These are phyloP conservation scores for Phoma sp. DNA, from an alignment of 2,329 filamentous ascomycete species.

Conservation along the genomic window DNA sequence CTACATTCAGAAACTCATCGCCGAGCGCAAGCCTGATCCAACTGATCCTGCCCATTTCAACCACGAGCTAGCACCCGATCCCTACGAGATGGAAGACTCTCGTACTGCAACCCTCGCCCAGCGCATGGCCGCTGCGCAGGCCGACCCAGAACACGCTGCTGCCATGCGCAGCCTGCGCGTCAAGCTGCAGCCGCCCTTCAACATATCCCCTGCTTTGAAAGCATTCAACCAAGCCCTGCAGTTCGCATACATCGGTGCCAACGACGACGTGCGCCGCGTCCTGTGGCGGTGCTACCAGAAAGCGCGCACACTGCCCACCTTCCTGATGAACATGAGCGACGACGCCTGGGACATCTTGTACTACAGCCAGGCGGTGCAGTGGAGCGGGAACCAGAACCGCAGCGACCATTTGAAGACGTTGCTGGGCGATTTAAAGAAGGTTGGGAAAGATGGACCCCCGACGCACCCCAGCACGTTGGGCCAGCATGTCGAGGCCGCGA, in stretches of 20 bases:
- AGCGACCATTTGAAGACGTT: constrained; percentile 39
- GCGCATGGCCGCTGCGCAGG: constrained; percentile 34
- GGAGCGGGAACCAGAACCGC: constrained; percentile 44
- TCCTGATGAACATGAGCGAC: constrained; percentile 42
- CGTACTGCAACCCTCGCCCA: constrained; percentile 33
- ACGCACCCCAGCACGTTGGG: constrained; percentile 38
- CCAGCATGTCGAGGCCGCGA: constrained; percentile 8
- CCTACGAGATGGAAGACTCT: constrained; percentile 32
- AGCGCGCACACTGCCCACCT: constrained; percentile 41
- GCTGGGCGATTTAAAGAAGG: constrained; percentile 37
- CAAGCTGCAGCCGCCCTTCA: constrained; percentile 40
- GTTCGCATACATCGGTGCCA: constrained; percentile 46
- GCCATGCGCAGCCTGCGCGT: constrained; percentile 39
- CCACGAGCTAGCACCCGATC: constrained; percentile 39
- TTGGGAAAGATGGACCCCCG: constrained; percentile 46
- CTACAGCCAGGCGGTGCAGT: constrained; percentile 49
- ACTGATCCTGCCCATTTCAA: constrained; percentile 25
- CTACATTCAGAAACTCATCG: constrained; percentile 39
- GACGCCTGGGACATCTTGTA: constrained; percentile 50
- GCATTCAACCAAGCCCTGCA: constrained; percentile 47
- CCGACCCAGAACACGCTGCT: constrained; percentile 40
- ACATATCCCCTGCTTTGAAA: constrained; percentile 40
- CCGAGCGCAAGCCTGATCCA: constrained; percentile 12
- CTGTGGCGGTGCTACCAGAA: constrained; percentile 47
- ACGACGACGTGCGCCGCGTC: constrained; percentile 45